A percentile compares a stretch with the other conserved stretches of the same genome.
phyloP scores from a whole-genome alignment of 345 rosid species.

The Euphorbia tirucalli region DNA sequence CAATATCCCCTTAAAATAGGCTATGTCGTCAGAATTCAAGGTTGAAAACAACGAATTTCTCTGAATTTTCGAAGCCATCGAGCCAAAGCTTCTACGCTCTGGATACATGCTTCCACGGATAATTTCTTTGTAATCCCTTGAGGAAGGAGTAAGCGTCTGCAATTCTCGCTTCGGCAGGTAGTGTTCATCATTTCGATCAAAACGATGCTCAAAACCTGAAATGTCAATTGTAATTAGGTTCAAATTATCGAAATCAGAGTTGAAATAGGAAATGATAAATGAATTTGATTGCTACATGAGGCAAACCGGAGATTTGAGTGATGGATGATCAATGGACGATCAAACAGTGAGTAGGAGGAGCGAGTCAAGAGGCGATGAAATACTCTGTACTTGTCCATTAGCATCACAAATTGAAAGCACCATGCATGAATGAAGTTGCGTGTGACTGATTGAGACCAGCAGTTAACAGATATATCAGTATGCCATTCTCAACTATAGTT shows the following conservation, averaged over 20 bases:
- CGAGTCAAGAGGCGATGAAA: slow-evolving; percentile 31
- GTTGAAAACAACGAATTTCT: slow-evolving; percentile 66
- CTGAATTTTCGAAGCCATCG: slow-evolving; percentile 38
- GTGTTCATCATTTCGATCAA: neutral
- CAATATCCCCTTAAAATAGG: slow-evolving; percentile 56
- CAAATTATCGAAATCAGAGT: neutral
- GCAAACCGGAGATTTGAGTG: neutral
- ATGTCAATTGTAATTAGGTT: too few relatives aligned
- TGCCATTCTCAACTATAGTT: too few relatives aligned
- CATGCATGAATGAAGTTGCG: too few relatives aligned
- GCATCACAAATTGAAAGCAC: slow-evolving; percentile 1
- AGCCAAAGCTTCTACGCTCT: slow-evolving; percentile 43
- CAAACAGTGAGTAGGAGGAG: slow-evolving; percentile 23
- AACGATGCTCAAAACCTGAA: slow-evolving; percentile 4
- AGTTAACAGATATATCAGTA: too few relatives aligned
- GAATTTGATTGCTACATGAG: slow-evolving; percentile 8
- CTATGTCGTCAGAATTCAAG: slow-evolving; percentile 60
- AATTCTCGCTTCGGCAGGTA: slow-evolving; percentile 14
- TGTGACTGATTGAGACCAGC: too few relatives aligned
- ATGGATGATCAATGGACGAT: slow-evolving; percentile 20
- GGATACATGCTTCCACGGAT: too few relatives aligned
- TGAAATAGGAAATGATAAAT: neutral
- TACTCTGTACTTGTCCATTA: slow-evolving; percentile 53
- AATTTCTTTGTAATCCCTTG: too few relatives aligned
- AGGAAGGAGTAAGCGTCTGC: neutral